Conservation (phyloP, 495 filamentous ascomycete genomes). For the Cetradonia linearis region DNA sequence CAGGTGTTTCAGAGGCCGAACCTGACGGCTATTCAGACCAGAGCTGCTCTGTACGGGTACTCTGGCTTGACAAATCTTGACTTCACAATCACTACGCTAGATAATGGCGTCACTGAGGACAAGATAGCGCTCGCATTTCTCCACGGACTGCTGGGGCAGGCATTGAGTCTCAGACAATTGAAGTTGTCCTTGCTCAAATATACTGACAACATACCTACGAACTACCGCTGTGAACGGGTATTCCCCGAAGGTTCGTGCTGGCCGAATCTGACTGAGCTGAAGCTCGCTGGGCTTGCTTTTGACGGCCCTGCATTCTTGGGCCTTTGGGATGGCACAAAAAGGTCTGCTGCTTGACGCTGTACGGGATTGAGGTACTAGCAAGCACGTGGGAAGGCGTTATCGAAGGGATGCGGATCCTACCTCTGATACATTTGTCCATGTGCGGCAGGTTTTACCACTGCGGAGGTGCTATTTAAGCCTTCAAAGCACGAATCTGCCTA, state of each 20-base stretch:
- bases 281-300: background rate
- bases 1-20: background rate
- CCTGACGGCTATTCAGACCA: background rate
- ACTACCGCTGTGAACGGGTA: background rate
- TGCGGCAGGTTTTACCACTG: too few species aligned
- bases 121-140: background rate
- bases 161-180: background rate
- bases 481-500: too few species aligned
- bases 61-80: background rate
- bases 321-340: too few species aligned
- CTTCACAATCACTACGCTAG: background rate
- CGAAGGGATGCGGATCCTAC: too few species aligned
- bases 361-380: background rate
- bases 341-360: too few species aligned
- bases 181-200: background rate
- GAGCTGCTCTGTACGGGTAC: background rate
- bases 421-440: too few species aligned
- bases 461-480: too few species aligned
- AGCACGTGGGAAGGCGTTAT: too few species aligned
- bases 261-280: conserved; percentile 1
- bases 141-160: background rate
- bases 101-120: too few species aligned
- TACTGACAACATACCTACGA: too few species aligned
- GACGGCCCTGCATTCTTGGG: background rate
- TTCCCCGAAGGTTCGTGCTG: background rate